phyloP scores from a whole-genome alignment of 2,329 filamentous ascomycete species.

The Lachnellula subtilissima region DNA sequence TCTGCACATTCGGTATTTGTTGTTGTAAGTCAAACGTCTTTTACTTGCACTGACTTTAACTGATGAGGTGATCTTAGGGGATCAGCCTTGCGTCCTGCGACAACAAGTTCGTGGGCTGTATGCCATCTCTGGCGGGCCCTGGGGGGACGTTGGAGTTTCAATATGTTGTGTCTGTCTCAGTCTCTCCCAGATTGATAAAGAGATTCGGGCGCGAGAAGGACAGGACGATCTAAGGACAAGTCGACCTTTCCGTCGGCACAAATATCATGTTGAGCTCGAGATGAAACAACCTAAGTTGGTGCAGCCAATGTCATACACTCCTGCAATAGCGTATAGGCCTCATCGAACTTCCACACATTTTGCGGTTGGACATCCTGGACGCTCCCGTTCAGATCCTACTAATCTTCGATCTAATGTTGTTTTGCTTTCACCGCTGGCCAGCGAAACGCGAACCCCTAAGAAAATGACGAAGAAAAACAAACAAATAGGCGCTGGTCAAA shows the following conservation, averaged over 20 bases:
- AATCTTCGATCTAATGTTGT: neutral
- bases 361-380: too few species aligned
- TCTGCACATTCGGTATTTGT: neutral
- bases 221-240: conserved; percentile 13
- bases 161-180: conserved; percentile 40
- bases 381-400: too few species aligned
- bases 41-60: neutral
- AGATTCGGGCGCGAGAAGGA: conserved; percentile 39
- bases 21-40: neutral
- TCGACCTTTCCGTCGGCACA: conserved; percentile 1
- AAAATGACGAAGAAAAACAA: neutral
- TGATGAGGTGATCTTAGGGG: neutral
- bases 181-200: conserved; percentile 41
- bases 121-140: conserved; percentile 36
- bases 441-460: neutral
- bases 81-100: conserved; percentile 22
- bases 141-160: conserved; percentile 32
- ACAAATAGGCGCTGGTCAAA: neutral
- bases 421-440: neutral
- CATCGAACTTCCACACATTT: neutral
- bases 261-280: neutral
- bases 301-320: neutral
- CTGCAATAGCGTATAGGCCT: neutral
- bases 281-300: neutral
- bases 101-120: conserved; percentile 39